phyloP scores from a whole-genome alignment of 257 asterid species.

The Jaltomata sinuosa region DNA sequence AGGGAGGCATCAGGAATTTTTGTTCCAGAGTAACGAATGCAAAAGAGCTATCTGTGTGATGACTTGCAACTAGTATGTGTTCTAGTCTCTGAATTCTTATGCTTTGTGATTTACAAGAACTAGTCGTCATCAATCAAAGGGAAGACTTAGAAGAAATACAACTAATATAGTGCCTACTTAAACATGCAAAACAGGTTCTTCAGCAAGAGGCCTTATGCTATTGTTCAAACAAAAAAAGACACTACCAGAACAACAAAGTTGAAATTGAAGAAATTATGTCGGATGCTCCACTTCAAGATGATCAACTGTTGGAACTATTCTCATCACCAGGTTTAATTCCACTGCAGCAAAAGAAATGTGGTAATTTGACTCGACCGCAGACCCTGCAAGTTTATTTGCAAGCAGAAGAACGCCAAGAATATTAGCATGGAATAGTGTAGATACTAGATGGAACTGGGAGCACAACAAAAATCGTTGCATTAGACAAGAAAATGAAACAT shows the following conservation, averaged over 20 bases:
- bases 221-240: not conserved
- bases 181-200: not conserved
- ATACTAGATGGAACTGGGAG: not conserved
- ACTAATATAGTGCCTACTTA: not conserved
- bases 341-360: constrained; percentile 90
- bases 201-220: not conserved
- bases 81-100: not conserved
- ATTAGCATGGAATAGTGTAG: not conserved
- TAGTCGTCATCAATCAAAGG: not conserved
- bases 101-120: not conserved
- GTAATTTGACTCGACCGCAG: constrained; percentile 88
- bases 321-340: constrained; percentile 50
- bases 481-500: not conserved
- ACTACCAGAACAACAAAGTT: not conserved
- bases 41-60: not conserved
- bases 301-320: not conserved
- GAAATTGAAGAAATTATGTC: not conserved
- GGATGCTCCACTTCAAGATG: not conserved
- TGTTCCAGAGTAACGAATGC: not conserved
- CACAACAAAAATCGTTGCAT: not conserved
- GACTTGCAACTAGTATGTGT: not conserved
- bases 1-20: not conserved
- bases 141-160: not conserved
- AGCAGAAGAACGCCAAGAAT: not conserved
- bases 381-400: constrained; percentile 41